Evolutionary conservation across 768 basidiomycete genomes (phyloP), one percentile per base, ranked within the genome.

Genomic region (Rhodocollybia butyracea): DNA sequence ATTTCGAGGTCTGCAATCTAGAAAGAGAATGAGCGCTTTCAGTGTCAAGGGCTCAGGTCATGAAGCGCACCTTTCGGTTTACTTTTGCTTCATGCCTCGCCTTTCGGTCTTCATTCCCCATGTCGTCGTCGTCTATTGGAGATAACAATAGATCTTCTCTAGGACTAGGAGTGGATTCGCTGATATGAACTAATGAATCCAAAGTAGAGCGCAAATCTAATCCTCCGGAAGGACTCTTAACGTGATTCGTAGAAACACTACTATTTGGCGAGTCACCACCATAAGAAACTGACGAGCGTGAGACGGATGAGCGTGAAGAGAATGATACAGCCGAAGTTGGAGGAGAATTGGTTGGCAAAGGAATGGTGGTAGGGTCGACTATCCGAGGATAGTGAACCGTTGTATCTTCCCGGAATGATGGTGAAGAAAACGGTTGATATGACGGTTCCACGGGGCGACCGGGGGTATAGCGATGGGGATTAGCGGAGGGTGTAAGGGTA

Each of bases 1-100:
- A 96, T 96, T 70, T 95, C 91, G 11, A 96, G 76, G 72, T 96
- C 93, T 12, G 89, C 90, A 56, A 96, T 95, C 94, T 96, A 36
- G 19, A 10, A 48, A 26, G 12, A 58, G 15, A 34, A 41, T 31
- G 38, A 24, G 19, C 12, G 19, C 32, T 34, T 41, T 12, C 38
- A 50, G 13, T 39, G 19, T n/a, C 21, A 7, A 29, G 45, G 38
- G 6, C 26, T 30, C 36, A 38, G 17, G 59, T 38, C 29, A 29
- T n/a, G 13, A 22, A 57, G 46, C 46, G 29, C 58, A 91, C 91
- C 85, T 94, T 94, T 56, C 91, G 83, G 67, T 87, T 86, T n/a
- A 89, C 87, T 73, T 91, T 92, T 11, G 91, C 91, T 61, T 83
- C 82, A 1, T 83, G 86, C 64, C 76, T 81, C 54, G 82, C 78